Percentiles rank a stretch among this genome's conserved stretches.
phyloP scores from a whole-genome alignment of 495 filamentous ascomycete species.

The Aspergillus incahuasiensis region DNA sequence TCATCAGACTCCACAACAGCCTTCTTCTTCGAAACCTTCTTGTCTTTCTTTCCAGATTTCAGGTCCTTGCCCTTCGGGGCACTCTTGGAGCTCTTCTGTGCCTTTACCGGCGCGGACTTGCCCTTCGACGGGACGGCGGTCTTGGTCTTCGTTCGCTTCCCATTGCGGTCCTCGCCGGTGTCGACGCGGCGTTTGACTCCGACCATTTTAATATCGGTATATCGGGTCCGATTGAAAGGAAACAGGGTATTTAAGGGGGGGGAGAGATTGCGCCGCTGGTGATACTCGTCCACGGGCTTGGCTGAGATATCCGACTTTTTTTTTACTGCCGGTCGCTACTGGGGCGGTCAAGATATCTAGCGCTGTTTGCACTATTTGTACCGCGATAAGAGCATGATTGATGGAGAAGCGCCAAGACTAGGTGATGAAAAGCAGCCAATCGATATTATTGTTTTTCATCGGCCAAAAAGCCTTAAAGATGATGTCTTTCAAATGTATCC shows the following conservation, averaged over 20 bases:
- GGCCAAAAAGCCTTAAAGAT: neutral
- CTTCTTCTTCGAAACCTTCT: conserved; percentile 32
- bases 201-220: conserved; percentile 27
- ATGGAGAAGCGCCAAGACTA: neutral
- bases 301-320: conserved; percentile 5
- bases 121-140: conserved; percentile 33
- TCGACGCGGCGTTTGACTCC: conserved; percentile 44
- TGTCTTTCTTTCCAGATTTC: conserved; percentile 28
- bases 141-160: conserved; percentile 46
- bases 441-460: neutral
- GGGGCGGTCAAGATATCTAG: neutral
- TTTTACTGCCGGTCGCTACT: conserved; percentile 3
- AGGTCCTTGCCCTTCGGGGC: conserved; percentile 23
- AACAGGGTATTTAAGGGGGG: neutral
- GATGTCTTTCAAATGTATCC: neutral
- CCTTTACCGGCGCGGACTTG: conserved; percentile 30
- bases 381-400: neutral
- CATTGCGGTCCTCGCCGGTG: conserved; percentile 40
- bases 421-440: neutral
- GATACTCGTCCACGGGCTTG: neutral
- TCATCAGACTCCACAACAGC: conserved; percentile 30
- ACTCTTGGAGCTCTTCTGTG: conserved; percentile 22
- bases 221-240: neutral
- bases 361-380: conserved; percentile 1
- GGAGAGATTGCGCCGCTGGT: neutral